These are phyloP conservation scores for Alternaria sp. DNA, from an alignment of 2,329 filamentous ascomycete genomes.

Conservation along the genomic window DNA sequence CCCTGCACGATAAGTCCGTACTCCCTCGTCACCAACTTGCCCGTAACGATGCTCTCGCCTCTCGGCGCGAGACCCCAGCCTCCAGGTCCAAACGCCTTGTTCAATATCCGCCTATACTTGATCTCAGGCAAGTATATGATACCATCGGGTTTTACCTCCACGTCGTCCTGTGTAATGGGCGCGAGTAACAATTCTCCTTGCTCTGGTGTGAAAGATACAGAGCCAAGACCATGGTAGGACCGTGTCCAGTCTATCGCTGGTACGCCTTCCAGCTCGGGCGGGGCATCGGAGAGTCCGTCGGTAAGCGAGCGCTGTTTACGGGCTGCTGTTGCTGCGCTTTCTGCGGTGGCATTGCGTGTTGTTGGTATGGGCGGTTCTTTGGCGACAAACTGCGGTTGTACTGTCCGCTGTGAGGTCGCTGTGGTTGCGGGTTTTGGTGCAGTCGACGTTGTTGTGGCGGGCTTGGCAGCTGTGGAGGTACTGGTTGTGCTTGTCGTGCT, in stretches of 20 bases:
- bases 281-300: conserved; percentile 57
- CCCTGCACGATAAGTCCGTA: conserved; percentile 91
- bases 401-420: conserved; percentile 34
- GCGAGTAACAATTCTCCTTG: conserved; percentile 71
- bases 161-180: conserved; percentile 73
- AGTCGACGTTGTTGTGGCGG: conserved; percentile 15
- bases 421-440: conserved; percentile 19
- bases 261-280: conserved; percentile 57
- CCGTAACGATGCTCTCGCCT: conserved; percentile 83
- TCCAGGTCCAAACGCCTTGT: conserved; percentile 89
- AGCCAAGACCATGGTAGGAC: conserved; percentile 81
- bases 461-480: conserved; percentile 19
- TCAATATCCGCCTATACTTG: conserved; percentile 92
- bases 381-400: conserved; percentile 33
- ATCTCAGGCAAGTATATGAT: conserved; percentile 97
- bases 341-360: conserved; percentile 35
- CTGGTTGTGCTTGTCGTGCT: conserved; percentile 15
- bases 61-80: conserved; percentile 93
- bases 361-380: conserved; percentile 46
- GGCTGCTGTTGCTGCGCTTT: conserved; percentile 32
- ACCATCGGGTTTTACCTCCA: conserved; percentile 97
- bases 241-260: conserved; percentile 78
- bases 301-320: conserved; percentile 53
- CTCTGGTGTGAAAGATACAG: conserved; percentile 72
- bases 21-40: conserved; percentile 82